A percentile compares a stretch with the other conserved stretches of the same genome.
phyloP scores from a whole-genome alignment of 495 filamentous ascomycete species.

The Saxispiralis lemnorum region DNA sequence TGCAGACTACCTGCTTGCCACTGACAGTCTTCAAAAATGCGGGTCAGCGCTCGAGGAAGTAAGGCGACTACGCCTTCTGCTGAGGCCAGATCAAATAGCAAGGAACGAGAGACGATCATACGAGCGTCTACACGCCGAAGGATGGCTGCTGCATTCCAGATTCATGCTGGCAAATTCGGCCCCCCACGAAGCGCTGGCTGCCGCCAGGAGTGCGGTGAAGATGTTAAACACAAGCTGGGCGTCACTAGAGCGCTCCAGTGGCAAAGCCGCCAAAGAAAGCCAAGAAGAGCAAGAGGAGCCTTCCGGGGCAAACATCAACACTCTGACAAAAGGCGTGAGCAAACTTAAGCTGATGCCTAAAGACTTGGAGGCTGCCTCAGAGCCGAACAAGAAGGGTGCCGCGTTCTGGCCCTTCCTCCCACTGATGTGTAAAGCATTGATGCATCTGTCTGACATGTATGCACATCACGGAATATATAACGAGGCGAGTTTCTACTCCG shows the following conservation, averaged over 20 bases:
- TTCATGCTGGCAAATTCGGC: neutral
- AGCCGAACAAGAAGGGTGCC: conserved; percentile 32
- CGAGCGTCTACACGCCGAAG: conserved; percentile 7
- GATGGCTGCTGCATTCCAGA: conserved; percentile 8
- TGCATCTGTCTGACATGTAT: conserved; percentile 57
- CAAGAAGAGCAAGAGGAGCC: neutral
- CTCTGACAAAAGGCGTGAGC: conserved; percentile 6
- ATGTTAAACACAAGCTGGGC: conserved; percentile 12
- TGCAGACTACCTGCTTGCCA: conserved; percentile 54
- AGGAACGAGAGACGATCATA: neutral
- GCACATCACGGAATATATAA: conserved; percentile 70
- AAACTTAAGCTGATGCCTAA: conserved; percentile 9
- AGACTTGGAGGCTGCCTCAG: neutral
- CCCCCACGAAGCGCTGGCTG: conserved; percentile 6
- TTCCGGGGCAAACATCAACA: neutral
- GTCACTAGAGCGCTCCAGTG: neutral
- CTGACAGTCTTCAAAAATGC: conserved; percentile 33
- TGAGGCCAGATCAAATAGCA: neutral
- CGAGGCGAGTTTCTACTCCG: conserved; percentile 77
- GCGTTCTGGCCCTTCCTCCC: conserved; percentile 67
- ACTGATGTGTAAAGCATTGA: conserved; percentile 47
- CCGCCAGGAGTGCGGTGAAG: conserved; percentile 11
- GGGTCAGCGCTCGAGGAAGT: neutral
- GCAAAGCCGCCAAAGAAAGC: neutral
- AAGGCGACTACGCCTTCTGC: neutral